phyloP scores from a whole-genome alignment of 1,284 basidiomycete species.

The Rhodotorula sp. region DNA sequence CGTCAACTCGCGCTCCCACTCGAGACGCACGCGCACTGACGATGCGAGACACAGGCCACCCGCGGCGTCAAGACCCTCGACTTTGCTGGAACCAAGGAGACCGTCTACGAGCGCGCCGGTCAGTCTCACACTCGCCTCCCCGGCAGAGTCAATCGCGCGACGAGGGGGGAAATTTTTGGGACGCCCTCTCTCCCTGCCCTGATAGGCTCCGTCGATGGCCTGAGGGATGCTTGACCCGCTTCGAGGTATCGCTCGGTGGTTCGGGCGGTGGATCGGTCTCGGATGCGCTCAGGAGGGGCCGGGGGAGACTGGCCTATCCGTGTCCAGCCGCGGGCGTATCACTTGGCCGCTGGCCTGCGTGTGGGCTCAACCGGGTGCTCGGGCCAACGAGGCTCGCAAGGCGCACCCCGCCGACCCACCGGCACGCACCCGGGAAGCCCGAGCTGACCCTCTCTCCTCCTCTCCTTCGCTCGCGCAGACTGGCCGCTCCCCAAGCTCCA shows the following conservation, averaged over 20 bases:
- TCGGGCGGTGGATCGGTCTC: too few relatives aligned
- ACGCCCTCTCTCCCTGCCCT: too few relatives aligned
- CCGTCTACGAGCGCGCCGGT: conserved; percentile 72
- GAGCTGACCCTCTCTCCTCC: not conserved
- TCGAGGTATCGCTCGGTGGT: not conserved
- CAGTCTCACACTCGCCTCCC: not conserved
- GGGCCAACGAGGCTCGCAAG: too few relatives aligned
- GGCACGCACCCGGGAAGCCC: not conserved
- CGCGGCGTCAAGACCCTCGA: conserved; percentile 90
- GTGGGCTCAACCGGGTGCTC: too few relatives aligned
- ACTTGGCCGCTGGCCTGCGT: too few relatives aligned
- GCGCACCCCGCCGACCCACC: too few relatives aligned
- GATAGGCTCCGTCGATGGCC: not conserved
- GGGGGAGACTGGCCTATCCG: too few relatives aligned
- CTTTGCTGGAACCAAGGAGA: conserved; percentile 93
- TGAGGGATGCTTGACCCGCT: not conserved
- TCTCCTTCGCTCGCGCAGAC: conserved; percentile 58
- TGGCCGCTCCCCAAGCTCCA: conserved; percentile 98
- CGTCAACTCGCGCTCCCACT: not conserved
- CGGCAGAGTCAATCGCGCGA: not conserved
- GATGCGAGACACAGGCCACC: not conserved
- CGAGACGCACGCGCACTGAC: not conserved
- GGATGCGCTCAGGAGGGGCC: too few relatives aligned
- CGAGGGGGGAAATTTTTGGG: conserved; percentile 1
- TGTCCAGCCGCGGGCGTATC: too few relatives aligned